Evolutionary conservation across 768 basidiomycete species (phyloP), one percentile per base, ranked within the genome.

Genomic region (Mycena galopus): DNA sequence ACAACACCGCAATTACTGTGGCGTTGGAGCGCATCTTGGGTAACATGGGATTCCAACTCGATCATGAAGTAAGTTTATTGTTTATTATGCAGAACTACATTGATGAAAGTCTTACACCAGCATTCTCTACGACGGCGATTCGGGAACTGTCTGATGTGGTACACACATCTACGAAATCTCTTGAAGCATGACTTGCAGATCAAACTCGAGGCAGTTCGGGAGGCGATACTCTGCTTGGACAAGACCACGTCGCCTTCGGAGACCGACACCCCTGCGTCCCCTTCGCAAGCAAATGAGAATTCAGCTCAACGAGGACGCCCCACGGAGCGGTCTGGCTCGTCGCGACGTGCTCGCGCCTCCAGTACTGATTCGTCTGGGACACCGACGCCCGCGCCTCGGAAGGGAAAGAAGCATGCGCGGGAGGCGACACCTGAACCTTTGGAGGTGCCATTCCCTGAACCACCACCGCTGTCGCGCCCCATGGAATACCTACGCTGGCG

Each of bases 31-130:
- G 27, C 4, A 19, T 47, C 10, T 33, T 70, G 3, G 33, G 4
- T 11, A 25, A 3, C 14, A 39, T 63, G 39, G 69, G 69, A 1
- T 70, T 64, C 19, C 67, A 68, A 59, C 50, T 68, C 0, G 19
- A 60, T 1, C 67, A 68, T 19, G 9, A 61, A 29, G 67, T 68
- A 35, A 2, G 47, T 6, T 0, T 14, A 16, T 25, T 17, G 3
- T 35, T 6, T 4, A 2, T n/a, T 16, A 27, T 33, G 0, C 3
- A 32, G 16, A 3, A 2, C 37, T 4, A 35, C n/a, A 12, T 16
- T 29, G 2, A 55, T 17, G n/a, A n/a, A n/a, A 14, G 12, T 10
- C 11, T n/a, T 7, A 4, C 7, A 4, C 21, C 21, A 66, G 65
- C 19, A 66, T 27, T 67, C 65, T 14, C 21, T 67, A 6, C 39